Conservation (phyloP, 139 green algal genomes). For the Picochlorum sp. region DNA sequence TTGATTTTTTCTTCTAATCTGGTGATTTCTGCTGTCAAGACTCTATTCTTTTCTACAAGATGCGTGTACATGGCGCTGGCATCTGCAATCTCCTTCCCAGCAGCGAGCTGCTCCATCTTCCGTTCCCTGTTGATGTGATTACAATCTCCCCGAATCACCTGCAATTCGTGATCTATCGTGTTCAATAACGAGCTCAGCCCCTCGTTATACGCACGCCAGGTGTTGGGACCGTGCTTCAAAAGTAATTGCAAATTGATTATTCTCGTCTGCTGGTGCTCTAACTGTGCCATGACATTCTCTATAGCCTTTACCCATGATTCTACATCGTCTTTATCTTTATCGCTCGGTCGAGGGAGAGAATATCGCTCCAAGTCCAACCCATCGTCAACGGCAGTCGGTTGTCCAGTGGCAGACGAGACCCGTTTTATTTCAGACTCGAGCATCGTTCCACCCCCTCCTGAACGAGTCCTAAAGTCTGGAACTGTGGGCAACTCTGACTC, state of each 20-base stretch:
- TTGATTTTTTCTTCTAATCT: conserved; percentile 16
- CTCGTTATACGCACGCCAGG: conserved; percentile 41
- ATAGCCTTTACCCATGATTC: conserved; percentile 41
- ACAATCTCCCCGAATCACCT: conserved; percentile 20
- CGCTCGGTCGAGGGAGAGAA: conserved; percentile 37
- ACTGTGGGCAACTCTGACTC: conserved; percentile 46
- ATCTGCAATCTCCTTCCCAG: neutral
- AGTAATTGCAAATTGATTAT: conserved; percentile 73
- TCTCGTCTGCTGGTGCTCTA: conserved; percentile 65
- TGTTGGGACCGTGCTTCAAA: conserved; percentile 56
- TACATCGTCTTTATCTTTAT: conserved; percentile 22
- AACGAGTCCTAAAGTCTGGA: conserved; percentile 10
- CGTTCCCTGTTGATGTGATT: conserved; percentile 60
- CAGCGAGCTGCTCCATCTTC: conserved; percentile 60
- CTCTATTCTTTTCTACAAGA: conserved; percentile 46
- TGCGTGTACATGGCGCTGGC: conserved; percentile 32
- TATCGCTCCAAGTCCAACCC: conserved; percentile 54
- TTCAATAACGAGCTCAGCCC: conserved; percentile 10
- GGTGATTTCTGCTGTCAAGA: conserved; percentile 43
- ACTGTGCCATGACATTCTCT: conserved; percentile 63
- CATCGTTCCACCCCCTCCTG: neutral
- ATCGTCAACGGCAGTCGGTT: conserved; percentile 40
- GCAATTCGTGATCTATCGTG: conserved; percentile 15
- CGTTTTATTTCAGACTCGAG: conserved; percentile 38
- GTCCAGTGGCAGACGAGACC: too few species aligned